These are phyloP conservation scores for Zygosaccharomyces gambellarensis DNA, from an alignment of 805 yeast species.

Conservation along the genomic window DNA sequence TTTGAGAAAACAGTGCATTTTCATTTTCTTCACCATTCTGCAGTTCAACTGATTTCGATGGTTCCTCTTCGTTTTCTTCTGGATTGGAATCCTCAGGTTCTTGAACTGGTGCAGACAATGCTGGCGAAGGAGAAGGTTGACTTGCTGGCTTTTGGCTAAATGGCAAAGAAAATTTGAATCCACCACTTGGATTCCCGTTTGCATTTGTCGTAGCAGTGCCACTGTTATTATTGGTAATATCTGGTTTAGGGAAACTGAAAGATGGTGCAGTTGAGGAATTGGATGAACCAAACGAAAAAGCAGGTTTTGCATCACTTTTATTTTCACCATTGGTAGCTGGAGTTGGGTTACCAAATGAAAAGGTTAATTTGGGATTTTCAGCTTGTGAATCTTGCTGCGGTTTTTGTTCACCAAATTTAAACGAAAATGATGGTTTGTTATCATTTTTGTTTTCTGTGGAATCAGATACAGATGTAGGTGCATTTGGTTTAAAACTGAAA, in stretches of 20 bases:
- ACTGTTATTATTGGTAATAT: neutral
- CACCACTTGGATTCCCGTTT: conserved; percentile 18
- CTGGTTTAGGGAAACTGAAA: conserved; percentile 15
- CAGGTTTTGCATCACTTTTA: conserved; percentile 15
- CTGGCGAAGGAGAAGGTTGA: conserved; percentile 13
- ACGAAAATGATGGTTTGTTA: conserved; percentile 12
- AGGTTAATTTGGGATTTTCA: conserved; percentile 20
- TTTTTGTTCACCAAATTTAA: conserved; percentile 8
- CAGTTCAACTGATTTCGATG: conserved; percentile 40
- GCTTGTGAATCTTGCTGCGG: conserved; percentile 3
- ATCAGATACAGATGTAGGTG: neutral
- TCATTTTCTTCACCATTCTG: conserved; percentile 88
- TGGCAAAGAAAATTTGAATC: conserved; percentile 34
- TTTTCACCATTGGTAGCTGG: conserved; percentile 8
- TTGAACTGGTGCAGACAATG: conserved; percentile 14
- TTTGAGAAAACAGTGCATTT: conserved; percentile 53
- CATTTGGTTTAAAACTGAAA: conserved; percentile 8
- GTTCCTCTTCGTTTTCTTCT: conserved; percentile 45
- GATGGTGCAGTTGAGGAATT: conserved; percentile 14
- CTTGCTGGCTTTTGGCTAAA: conserved; percentile 25
- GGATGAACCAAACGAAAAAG: conserved; percentile 19
- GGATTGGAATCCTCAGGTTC: conserved; percentile 36
- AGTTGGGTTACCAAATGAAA: conserved; percentile 20
- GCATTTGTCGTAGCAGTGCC: neutral
- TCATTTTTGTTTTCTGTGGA: conserved; percentile 1